Conservation (phyloP, 2,329 filamentous ascomycete genomes). For the Colletotrichum truncatum region DNA sequence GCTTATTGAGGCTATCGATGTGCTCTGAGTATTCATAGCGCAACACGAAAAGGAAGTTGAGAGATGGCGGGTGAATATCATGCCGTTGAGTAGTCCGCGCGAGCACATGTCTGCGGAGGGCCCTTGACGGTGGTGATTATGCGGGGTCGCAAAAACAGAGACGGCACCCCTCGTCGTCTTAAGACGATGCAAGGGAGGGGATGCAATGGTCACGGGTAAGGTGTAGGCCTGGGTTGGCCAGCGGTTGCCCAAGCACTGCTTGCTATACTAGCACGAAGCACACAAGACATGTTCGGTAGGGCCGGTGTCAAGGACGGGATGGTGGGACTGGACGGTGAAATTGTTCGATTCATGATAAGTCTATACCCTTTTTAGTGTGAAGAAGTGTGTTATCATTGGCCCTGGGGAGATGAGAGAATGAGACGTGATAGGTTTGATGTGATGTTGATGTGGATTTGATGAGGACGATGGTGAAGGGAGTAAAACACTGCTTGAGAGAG, state of each 20-base stretch:
- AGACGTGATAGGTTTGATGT: too few relatives aligned
- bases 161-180: too few relatives aligned
- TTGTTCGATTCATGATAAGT: constrained; percentile 31
- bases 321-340: constrained; percentile 10
- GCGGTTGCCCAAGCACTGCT: not conserved
- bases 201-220: not conserved
- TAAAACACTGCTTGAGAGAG: too few relatives aligned
- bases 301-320: constrained; percentile 1
- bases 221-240: not conserved
- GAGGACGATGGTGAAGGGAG: too few relatives aligned
- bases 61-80: constrained; percentile 17
- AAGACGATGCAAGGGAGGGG: not conserved
- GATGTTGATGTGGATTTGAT: too few relatives aligned
- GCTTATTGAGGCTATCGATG: constrained; percentile 1
- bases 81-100: constrained; percentile 13
- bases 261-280: too few relatives aligned
- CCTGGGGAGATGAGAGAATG: not conserved
- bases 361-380: constrained; percentile 33
- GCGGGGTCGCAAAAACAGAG: not conserved
- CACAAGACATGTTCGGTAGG: not conserved
- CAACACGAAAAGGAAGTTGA: constrained; percentile 30
- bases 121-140: constrained; percentile 3
- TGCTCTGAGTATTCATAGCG: constrained; percentile 24
- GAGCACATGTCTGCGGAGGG: not conserved
- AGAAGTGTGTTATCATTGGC: constrained; percentile 8